These are phyloP conservation scores for Calonectria pseudoturangicola DNA, from an alignment of 2,329 filamentous ascomycete species.

Conservation along the genomic window DNA sequence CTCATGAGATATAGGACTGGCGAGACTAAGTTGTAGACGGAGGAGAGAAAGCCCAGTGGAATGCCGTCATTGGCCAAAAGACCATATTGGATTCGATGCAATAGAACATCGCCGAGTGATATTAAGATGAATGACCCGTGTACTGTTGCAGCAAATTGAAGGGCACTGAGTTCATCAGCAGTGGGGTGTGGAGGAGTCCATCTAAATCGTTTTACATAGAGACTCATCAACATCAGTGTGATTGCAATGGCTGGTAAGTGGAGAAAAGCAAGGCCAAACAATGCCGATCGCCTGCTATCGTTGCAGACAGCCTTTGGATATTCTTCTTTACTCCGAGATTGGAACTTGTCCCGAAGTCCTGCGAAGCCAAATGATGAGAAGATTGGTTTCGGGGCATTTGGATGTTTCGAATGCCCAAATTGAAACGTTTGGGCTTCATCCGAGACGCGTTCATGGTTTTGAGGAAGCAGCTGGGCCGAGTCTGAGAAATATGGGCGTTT, in stretches of 20 bases:
- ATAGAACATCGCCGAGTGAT: not conserved
- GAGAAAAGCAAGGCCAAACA: not conserved
- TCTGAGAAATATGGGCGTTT: not conserved
- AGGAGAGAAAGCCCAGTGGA: not conserved
- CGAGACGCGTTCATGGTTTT: not conserved
- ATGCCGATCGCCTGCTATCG: not conserved
- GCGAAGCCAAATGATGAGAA: not conserved
- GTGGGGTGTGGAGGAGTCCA: not conserved
- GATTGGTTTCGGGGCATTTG: not conserved
- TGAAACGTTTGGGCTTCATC: not conserved
- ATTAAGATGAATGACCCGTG: conserved; percentile 14
- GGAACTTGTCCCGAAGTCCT: not conserved
- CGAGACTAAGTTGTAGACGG: not conserved
- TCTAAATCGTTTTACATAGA: not conserved
- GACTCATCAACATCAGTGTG: not conserved
- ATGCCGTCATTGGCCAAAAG: not conserved
- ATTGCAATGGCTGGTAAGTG: not conserved
- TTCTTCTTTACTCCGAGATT: not conserved
- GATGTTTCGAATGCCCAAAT: not conserved
- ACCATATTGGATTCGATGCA: not conserved
- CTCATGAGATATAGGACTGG: not conserved
- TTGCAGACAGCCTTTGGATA: not conserved
- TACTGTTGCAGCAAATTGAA: conserved; percentile 5
- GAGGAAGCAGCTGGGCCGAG: not conserved
- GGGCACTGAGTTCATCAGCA: not conserved